Evolutionary conservation across 1,139 yeast species (phyloP).

Genomic region (Suhomyces wounanorum): DNA sequence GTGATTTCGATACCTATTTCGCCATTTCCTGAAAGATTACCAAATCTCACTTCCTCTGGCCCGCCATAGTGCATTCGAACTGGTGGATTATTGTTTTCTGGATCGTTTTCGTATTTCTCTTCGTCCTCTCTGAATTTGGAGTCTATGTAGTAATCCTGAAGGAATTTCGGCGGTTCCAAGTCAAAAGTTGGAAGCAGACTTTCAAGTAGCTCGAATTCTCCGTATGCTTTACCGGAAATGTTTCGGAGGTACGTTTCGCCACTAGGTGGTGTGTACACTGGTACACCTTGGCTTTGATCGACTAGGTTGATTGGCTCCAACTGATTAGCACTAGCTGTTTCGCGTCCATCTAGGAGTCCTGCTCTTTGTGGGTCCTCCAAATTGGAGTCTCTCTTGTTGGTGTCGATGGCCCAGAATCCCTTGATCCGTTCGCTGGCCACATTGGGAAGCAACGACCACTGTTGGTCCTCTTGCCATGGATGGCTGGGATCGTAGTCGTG

Average conservation of each 20-base stretch:
- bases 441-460: conserved; percentile 63
- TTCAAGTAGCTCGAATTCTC: conserved; percentile 34
- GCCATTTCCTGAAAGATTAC: conserved; percentile 36
- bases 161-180: conserved; percentile 46
- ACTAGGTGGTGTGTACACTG: background rate
- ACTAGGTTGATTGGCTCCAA: background rate
- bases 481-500: conserved; percentile 39
- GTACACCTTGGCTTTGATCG: background rate
- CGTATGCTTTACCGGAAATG: conserved; percentile 51
- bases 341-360: conserved; percentile 3
- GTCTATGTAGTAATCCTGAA: conserved; percentile 35
- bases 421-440: conserved; percentile 49
- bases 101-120: conserved; percentile 29
- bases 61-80: conserved; percentile 11
- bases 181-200: conserved; percentile 10
- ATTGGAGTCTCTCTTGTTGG: background rate
- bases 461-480: conserved; percentile 57
- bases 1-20: conserved; percentile 26
- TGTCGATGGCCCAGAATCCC: conserved; percentile 47
- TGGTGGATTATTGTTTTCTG: conserved; percentile 26
- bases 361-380: conserved; percentile 13
- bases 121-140: conserved; percentile 27
- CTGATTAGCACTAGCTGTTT: background rate
- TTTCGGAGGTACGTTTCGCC: conserved; percentile 47
- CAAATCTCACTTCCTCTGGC: conserved; percentile 21